Base-by-base conservation (phyloP, 1,139 yeast species). In the Scheffersomyces cryptocercus region DNA sequence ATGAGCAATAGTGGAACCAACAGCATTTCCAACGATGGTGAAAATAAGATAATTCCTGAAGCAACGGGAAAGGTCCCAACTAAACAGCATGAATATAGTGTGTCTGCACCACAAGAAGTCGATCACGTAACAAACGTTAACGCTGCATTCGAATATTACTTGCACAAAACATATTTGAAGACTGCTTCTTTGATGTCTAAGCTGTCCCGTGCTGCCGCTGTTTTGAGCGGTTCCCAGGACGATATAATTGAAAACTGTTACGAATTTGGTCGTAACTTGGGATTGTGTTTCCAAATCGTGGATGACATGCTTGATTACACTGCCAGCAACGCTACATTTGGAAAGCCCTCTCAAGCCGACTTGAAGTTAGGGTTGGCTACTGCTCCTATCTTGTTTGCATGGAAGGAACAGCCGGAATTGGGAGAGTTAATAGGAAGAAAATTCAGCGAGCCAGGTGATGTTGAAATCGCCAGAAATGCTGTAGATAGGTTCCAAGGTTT, bases 231-330 rank as follows among this genome's bases (percentile, higher is more conserved):
- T 14, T 87, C 95, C 29, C 72, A 82, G 39, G 85, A 82, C 38
- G 70, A 75, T 14, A 77, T 88, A 13, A 82, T 91, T 44, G 97
- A 93, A 50, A 81, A 85, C 46, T 86, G 96, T 55, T 93, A 91
- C 64, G 84, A 86, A 53, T 93, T 88, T 63, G 99, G 99, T 34
- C 79, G 96, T 54, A 90, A 91, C 64, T 71, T 95, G 46, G 99
- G 99, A 0, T 77, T 95, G 40, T 95, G 98, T 60, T 93, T 93
- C 77, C 99, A 93, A 67, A 79, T 93, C 47, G 96, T 95, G 26
- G 99, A 93, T 65, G 99, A 93, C 65, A 85, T 91, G 85, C 77
- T 95, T 53, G 99, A 93, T 67, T 93, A 88, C 62, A 89, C 97
- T 0, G 84, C 89, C 15, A 82, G 93, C 35, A 90, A 89, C 29